Base-by-base conservation (phyloP, 225 moss, liverwort and hornwort genomes). In the Marchantia paleacea region DNA sequence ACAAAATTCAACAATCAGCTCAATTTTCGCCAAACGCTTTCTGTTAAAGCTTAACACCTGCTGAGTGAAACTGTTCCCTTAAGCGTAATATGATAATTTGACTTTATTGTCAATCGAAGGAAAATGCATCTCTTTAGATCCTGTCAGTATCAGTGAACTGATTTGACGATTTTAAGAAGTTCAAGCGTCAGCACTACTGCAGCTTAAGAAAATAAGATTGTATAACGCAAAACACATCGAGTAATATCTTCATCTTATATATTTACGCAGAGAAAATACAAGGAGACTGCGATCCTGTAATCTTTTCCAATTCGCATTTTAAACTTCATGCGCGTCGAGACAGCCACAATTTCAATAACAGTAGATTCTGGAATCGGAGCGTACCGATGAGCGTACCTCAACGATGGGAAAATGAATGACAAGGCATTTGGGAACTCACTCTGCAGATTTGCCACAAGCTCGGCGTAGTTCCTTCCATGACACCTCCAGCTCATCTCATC, bases 401-500 rank as follows among this genome's bases (percentile, higher is more conserved):
- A 11, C 22, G 16, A 53, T 52, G 73, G 52, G 24, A 31, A 75
- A 75, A 75, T 14, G 25, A 73, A 75, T 28, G 19, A 55, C n/a
- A 48, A 5, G 50, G 47, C 30, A 75, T 71, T 51, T 19, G 50
- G 54, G 62, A 9, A 75, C 89, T 74, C 84, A 96, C 96, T 94
- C 83, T 97, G 92, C 68, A 97, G 91, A 86, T 97, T 97, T 80
- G 91, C 86, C 82, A 97, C 88, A 64, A 97, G 94, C 86, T 97
- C 97, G 83, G 90, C 89, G 90, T 94, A 86, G 84, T 84, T 92
- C 72, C 89, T 88, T 60, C 97, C 97, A 91, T 97, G 94, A 69
- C 97, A 97, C 74, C 89, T 90, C 97, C 97, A 97, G 91, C 94
- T 96, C 97, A 92, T 97, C 61, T 93, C 97, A 93, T 97, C 89